Conservation (phyloP, 768 basidiomycete genomes). For the Myochromella boudieri region DNA sequence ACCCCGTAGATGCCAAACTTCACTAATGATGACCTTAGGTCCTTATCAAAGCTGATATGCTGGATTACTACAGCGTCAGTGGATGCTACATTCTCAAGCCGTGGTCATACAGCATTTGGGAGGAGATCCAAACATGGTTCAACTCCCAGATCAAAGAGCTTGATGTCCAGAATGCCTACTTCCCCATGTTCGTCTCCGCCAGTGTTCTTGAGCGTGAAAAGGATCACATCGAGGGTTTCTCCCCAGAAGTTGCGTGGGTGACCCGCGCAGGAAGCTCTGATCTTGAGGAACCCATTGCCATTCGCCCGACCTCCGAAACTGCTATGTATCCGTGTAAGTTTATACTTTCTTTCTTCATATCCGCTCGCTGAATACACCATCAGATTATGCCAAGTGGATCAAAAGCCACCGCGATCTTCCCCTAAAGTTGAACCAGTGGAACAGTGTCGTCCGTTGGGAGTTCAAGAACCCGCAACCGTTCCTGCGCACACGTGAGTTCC, state of each 20-base stretch:
- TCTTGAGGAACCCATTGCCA: conserved; percentile 95
- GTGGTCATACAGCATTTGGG: conserved; percentile 98
- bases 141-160: conserved; percentile 89
- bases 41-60: conserved; percentile 97
- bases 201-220: conserved; percentile 96
- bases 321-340: conserved; percentile 96
- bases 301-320: conserved; percentile 97
- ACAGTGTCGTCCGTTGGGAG: conserved; percentile 99
- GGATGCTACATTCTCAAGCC: conserved; percentile 99
- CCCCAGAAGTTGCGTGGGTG: conserved; percentile 99
- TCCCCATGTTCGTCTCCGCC: conserved; percentile 96
- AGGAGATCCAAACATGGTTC: conserved; percentile 95
- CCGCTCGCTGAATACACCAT: no score
- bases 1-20: neutral
- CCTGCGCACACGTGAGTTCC: conserved; percentile 97
- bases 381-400: conserved; percentile 99
- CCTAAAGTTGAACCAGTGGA: conserved; percentile 98
- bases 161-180: conserved; percentile 96
- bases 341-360: neutral
- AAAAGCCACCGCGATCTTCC: conserved; percentile 96
- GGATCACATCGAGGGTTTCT: conserved; percentile 98
- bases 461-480: conserved; percentile 99
- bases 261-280: conserved; percentile 92
- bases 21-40: conserved; percentile 53
- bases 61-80: conserved; percentile 98